Base-by-base conservation (phyloP, 2,329 filamentous ascomycete species). In the Xylaria hypoxylon region DNA sequence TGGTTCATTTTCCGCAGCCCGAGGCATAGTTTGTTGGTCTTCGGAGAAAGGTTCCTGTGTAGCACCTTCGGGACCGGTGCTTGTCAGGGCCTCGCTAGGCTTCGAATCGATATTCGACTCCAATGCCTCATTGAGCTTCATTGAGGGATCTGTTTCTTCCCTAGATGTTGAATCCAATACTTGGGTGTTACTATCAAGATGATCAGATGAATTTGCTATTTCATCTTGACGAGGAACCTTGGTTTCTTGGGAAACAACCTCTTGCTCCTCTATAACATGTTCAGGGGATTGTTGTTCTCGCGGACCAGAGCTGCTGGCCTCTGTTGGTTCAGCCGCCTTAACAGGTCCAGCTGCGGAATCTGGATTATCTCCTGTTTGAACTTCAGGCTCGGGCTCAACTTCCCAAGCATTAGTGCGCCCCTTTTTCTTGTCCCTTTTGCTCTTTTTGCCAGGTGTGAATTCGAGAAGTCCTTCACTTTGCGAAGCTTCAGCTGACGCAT, bases 311-410 rank as follows among this genome's bases (percentile, higher is more conserved):
- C 5, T 38, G 26, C 22, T 5, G n/a, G 17, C 19, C 5, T 53
- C 53, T 33, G 48, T 28, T 17, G 11, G 8, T 33, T 58, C 51
- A 35, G n/a, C n/a, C 28, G 31, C 13, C 5, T 61, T 48, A 22
- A 61, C 44, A 22, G 57, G 57, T 26, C 13, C 47, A 17, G 28
- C 38, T 51, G 50, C 26, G 17, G 59, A 28, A 22, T 77, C 74
- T 67, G 65, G 11, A 3, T 67, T 68, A 19, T 48, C 51, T 51
- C 69, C 59, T 48, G 48, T 33, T 58, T 62, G 64, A 57, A 62
- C 33, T 64, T 72, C 71, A 22, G 71, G 59, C n/a, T 71, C 70
- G 48, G 63, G 47, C 31, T 61, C 65, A 24, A 44, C 58, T 24
- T 70, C 61, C 51, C 70, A 68, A 26, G 19, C 38, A 28, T 42